phyloP scores from a whole-genome alignment of 805 yeast genomes.

The Ogataea philodendri region DNA sequence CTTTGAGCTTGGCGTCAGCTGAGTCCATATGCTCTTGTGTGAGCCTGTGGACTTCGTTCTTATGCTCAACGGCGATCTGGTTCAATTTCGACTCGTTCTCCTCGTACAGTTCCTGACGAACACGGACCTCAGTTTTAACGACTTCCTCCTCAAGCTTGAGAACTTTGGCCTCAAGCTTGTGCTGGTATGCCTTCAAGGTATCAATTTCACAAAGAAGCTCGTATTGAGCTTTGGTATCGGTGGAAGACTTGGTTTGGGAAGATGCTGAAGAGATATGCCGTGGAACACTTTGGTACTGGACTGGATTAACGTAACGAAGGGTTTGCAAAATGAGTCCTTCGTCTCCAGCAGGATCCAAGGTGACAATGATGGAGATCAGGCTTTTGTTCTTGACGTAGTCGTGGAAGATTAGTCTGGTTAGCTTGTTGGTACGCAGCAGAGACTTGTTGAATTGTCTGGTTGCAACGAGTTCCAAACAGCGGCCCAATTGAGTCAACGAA shows the following conservation, averaged over 20 bases:
- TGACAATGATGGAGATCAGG: conserved; percentile 37
- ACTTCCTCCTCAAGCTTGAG: conserved; percentile 26
- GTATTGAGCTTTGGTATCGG: conserved; percentile 18
- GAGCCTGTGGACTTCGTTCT: conserved; percentile 33
- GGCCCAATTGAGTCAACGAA: conserved; percentile 49
- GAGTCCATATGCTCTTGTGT: conserved; percentile 25
- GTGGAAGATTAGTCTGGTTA: conserved; percentile 47
- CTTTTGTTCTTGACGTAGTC: conserved; percentile 38
- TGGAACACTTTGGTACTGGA: conserved; percentile 29
- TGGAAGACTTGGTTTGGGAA: conserved; percentile 7
- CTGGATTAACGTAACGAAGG: conserved; percentile 31
- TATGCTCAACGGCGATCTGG: conserved; percentile 38
- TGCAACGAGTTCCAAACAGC: conserved; percentile 43
- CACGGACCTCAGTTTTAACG: conserved; percentile 29
- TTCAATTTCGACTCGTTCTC: conserved; percentile 37
- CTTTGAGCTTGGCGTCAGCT: conserved; percentile 33
- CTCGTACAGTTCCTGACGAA: conserved; percentile 31
- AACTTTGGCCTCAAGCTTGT: conserved; percentile 23
- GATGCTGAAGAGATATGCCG: conserved; percentile 21
- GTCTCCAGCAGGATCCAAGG: conserved; percentile 41
- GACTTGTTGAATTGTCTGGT: conserved; percentile 40
- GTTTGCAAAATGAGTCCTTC: conserved; percentile 33
- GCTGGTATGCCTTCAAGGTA: conserved; percentile 26
- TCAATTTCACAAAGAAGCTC: conserved; percentile 29
- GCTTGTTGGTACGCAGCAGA: conserved; percentile 45